Conservation (phyloP, 768 basidiomycete species). For the Sarcomyxa edulis region DNA sequence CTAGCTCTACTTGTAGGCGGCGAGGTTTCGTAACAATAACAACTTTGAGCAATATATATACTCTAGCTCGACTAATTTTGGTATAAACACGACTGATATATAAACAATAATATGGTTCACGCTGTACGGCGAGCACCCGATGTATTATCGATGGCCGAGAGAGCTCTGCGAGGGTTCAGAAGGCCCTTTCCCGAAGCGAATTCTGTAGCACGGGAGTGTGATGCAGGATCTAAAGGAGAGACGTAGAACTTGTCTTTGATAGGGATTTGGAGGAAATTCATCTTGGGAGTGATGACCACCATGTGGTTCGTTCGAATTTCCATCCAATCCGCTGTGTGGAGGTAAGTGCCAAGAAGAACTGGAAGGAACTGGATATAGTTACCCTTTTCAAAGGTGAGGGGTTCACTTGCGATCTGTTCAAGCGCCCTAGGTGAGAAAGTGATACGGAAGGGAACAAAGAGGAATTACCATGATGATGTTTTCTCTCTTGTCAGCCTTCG, state of each 20-base stretch:
- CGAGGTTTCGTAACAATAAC: too few relatives aligned
- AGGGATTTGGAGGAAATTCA: constrained; percentile 92
- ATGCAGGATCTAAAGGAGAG: constrained; percentile 76
- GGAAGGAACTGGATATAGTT: constrained; percentile 5
- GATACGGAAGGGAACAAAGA: constrained; percentile 10
- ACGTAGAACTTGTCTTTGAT: constrained; percentile 93
- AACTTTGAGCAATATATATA: too few relatives aligned
- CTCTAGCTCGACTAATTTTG: too few relatives aligned
- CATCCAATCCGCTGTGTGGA: constrained; percentile 83
- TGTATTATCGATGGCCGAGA: too few relatives aligned
- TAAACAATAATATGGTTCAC: too few relatives aligned
- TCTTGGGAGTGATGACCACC: constrained; percentile 92
- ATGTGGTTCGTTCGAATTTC: constrained; percentile 96
- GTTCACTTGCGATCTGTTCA: constrained; percentile 78
- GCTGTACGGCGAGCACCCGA: too few relatives aligned
- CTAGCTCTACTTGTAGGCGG: too few relatives aligned
- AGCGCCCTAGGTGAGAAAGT: constrained; percentile 7
- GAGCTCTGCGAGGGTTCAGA: constrained; percentile 46
- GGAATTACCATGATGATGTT: constrained; percentile 87
- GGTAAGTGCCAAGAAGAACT: constrained; percentile 2
- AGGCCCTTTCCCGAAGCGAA: constrained; percentile 90
- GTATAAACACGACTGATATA: too few relatives aligned
- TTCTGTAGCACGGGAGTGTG: constrained; percentile 62
- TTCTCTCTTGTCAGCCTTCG: constrained; percentile 91
- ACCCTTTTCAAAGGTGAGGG: constrained; percentile 95